phyloP scores from a whole-genome alignment of 805 yeast species.

The Wickerhamiella vanderwaltii region DNA sequence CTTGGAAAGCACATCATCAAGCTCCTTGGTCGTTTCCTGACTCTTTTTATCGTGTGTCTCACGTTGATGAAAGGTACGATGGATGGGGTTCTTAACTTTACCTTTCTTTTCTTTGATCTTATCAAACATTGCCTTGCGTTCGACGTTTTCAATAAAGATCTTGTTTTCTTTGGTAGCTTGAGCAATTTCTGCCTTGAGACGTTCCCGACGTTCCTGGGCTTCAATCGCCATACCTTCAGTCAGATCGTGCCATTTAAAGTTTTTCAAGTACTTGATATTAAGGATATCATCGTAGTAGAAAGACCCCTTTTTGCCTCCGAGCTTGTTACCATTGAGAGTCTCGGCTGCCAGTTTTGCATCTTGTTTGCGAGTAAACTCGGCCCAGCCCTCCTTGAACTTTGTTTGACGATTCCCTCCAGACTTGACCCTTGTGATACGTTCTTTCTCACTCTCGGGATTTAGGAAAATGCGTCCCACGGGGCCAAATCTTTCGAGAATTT shows the following conservation, averaged over 20 bases:
- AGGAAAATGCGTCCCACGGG: constrained; percentile 74
- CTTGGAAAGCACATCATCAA: constrained; percentile 19
- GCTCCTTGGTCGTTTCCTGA: constrained; percentile 17
- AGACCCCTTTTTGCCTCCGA: constrained; percentile 86
- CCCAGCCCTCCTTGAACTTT: constrained; percentile 93
- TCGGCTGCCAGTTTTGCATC: constrained; percentile 82
- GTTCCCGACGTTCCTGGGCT: constrained; percentile 76
- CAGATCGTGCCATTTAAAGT: constrained; percentile 90
- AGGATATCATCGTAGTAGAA: constrained; percentile 90
- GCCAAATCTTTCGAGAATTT: constrained; percentile 71
- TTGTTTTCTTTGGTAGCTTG: constrained; percentile 83
- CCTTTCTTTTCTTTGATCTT: constrained; percentile 42
- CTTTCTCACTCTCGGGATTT: constrained; percentile 67
- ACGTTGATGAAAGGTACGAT: constrained; percentile 61
- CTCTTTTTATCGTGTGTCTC: constrained; percentile 31
- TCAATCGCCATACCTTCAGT: constrained; percentile 89
- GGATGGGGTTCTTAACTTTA: constrained; percentile 20
- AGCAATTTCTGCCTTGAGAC: constrained; percentile 74
- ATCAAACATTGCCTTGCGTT: constrained; percentile 67
- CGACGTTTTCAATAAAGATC: constrained; percentile 71
- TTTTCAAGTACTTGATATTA: constrained; percentile 77
- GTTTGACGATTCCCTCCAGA: constrained; percentile 87
- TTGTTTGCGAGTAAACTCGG: constrained; percentile 69
- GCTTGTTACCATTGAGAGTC: constrained; percentile 73
- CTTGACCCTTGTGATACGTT: constrained; percentile 55